Evolutionary conservation across 2,329 filamentous ascomycete genomes (phyloP).

Genomic region (Calonectria pseudoreteaudii): DNA sequence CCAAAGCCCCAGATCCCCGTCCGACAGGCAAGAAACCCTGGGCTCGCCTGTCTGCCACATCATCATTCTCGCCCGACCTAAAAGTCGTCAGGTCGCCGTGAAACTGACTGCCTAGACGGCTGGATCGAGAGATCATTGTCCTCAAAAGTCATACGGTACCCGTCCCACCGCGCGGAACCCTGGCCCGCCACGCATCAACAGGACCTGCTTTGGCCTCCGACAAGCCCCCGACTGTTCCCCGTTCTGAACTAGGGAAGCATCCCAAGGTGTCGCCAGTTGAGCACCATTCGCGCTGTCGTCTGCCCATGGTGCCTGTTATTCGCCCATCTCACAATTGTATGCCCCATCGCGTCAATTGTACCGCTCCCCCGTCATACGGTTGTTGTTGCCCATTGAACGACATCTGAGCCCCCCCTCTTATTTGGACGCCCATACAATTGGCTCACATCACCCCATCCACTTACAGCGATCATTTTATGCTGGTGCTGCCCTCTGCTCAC

Average conservation of each 20-base stretch:
- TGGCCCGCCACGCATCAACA: conserved; percentile 28
- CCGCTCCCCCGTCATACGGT: conserved; percentile 39
- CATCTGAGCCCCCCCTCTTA: conserved; percentile 31
- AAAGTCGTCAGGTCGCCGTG: conserved; percentile 42
- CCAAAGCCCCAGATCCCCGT: conserved; percentile 36
- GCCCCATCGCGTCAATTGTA: conserved; percentile 37
- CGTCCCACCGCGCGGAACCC: conserved; percentile 41
- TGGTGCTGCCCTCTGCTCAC: conserved; percentile 26
- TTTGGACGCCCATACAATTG: conserved; percentile 32
- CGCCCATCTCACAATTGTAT: conserved; percentile 36
- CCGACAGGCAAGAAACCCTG: conserved; percentile 24
- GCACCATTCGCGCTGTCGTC: conserved; percentile 29
- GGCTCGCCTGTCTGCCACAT: conserved; percentile 36
- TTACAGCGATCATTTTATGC: conserved; percentile 31
- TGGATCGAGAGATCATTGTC: conserved; percentile 37
- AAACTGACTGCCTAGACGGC: conserved; percentile 33
- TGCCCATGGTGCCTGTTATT: conserved; percentile 34
- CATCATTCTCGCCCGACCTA: conserved; percentile 35
- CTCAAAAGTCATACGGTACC: conserved; percentile 43
- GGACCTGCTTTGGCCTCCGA: conserved; percentile 24
- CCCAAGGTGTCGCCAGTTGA: conserved; percentile 34
- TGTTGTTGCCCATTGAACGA: conserved; percentile 39
- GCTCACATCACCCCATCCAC: conserved; percentile 39
- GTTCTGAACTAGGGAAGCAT: conserved; percentile 18
- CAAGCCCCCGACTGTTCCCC: conserved; percentile 20